These are phyloP conservation scores for Fusarium citri DNA, from an alignment of 2,329 filamentous ascomycete species.

Conservation along the genomic window DNA sequence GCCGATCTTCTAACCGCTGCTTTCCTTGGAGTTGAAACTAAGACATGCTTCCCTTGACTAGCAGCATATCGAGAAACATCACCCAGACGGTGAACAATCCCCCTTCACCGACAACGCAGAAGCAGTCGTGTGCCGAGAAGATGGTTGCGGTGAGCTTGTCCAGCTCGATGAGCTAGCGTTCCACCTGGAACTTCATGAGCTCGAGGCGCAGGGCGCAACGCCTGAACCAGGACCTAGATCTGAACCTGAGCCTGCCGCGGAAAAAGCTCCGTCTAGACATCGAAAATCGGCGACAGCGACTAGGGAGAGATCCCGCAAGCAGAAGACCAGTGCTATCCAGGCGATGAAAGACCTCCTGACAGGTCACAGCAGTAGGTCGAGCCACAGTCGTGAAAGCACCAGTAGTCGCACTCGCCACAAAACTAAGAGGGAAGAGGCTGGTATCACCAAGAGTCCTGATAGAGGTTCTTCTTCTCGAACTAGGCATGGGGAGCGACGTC, in stretches of 20 bases:
- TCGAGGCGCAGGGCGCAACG: slow-evolving; percentile 37
- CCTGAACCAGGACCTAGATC: slow-evolving; percentile 22
- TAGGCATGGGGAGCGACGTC: slow-evolving; percentile 15
- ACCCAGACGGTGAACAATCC: slow-evolving; percentile 39
- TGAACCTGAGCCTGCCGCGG: slow-evolving; percentile 23
- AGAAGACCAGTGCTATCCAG: slow-evolving; percentile 31
- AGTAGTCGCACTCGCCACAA: slow-evolving; percentile 41
- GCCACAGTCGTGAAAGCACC: slow-evolving; percentile 24
- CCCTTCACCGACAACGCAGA: slow-evolving; percentile 24
- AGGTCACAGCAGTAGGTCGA: slow-evolving; percentile 13
- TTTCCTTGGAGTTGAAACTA: slow-evolving; percentile 18
- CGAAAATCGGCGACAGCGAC: slow-evolving; percentile 19
- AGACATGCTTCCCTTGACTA: slow-evolving; percentile 28
- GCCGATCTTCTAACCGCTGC: slow-evolving; percentile 7
- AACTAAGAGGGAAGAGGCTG: slow-evolving; percentile 37
- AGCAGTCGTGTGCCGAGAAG: slow-evolving; percentile 43
- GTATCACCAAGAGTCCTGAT: slow-evolving; percentile 10
- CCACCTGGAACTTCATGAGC: slow-evolving; percentile 45
- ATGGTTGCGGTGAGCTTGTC: slow-evolving; percentile 68
- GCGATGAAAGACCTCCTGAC: slow-evolving; percentile 43
- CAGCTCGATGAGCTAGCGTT: slow-evolving; percentile 40
- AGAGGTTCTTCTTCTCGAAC: slow-evolving; percentile 8
- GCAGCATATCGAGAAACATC: slow-evolving; percentile 49
- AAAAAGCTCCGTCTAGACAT: slow-evolving; percentile 7
- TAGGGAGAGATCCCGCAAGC: slow-evolving; percentile 24